Base-by-base conservation (phyloP, 2,329 filamentous ascomycete genomes). In the Trichoderma asperellum region DNA sequence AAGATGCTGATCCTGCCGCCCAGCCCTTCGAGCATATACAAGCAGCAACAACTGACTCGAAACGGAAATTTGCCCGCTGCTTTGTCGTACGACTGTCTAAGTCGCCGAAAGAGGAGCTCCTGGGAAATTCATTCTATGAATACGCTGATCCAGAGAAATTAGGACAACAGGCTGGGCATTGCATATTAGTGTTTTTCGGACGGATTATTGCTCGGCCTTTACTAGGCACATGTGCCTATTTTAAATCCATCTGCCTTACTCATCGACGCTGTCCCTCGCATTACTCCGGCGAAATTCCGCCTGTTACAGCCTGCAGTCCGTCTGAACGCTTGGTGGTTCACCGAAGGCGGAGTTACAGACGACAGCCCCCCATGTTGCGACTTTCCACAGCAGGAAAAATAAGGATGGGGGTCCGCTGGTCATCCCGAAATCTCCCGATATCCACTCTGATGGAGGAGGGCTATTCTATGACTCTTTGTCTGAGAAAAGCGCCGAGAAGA, bases 361-460 rank as follows among this genome's bases (percentile, higher is more conserved):
- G 49, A 58, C 2, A 29, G 34, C 40, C 68, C 68, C 59, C 55
- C 68, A 69, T 69, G 53, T 63, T 60, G 14, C 60, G 32, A 29
- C 32, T 55, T 34, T 60, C 21, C 55, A 37, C 14, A 14, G 27
- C 37, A 68, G 35, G 58, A 52, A 55, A 29, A 68, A 61, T 35
- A 35, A 62, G 58, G 66, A 68, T 68, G 66, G 66, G 66, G 66
- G 66, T 68, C 29, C 47, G 21, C 24, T 52, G 61, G 34, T 14
- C n/a, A 47, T 69, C 47, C 68, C 68, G 68, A 69, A 65, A 65
- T 53, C n/a, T 69, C 56, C 61, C 67, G 69, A 69, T 56, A 58
- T 69, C 59, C 67, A 64, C 43, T 29, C 27, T 16, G 35, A 29
- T 4, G 37, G 40, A n/a, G 18, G 40, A 43, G 16, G 40, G 40